Evolutionary conservation across 78 protist species (phyloP).

Genomic region (Anaeramoeba flamelloides): DNA sequence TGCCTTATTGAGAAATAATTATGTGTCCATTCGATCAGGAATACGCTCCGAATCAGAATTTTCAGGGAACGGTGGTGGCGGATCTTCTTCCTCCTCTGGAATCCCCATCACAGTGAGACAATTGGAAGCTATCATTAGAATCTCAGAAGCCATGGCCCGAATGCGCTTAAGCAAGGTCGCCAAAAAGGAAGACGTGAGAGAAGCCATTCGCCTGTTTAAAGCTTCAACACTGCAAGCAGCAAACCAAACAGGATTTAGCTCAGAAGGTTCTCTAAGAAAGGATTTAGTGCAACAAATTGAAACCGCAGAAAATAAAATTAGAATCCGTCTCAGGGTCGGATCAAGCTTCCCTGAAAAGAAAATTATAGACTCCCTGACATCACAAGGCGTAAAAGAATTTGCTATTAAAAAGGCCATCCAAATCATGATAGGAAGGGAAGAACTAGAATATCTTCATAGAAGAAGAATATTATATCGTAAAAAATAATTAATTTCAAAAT

Average conservation of each 20-base stretch:
- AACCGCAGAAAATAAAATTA: not conserved
- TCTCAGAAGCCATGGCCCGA: constrained; percentile 48
- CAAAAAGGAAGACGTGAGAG: not conserved
- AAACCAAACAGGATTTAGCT: not conserved
- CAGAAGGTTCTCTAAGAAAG: not conserved
- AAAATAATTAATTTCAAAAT: no score
- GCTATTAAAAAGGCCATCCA: not conserved
- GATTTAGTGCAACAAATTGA: not conserved
- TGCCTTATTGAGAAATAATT: constrained; percentile 25
- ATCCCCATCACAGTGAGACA: constrained; percentile 33
- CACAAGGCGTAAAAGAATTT: not conserved
- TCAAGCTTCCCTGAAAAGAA: not conserved
- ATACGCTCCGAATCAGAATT: not conserved
- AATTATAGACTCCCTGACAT: not conserved
- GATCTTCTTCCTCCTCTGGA: no score
- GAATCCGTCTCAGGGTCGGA: not conserved
- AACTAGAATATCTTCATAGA: not conserved
- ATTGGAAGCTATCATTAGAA: constrained; percentile 46
- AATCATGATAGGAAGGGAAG: not conserved
- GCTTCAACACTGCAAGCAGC: not conserved
- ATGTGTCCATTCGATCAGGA: constrained; percentile 25
- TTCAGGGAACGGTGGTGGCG: not conserved
- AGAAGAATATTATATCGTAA: not conserved
- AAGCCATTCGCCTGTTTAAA: constrained; percentile 5
- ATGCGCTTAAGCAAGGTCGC: constrained; percentile 21